Percentiles rank a stretch among this genome's conserved stretches.
These are phyloP conservation scores for Pseudogymnoascus sp. DNA, from an alignment of 2,329 filamentous ascomycete genomes.

Conservation along the genomic window DNA sequence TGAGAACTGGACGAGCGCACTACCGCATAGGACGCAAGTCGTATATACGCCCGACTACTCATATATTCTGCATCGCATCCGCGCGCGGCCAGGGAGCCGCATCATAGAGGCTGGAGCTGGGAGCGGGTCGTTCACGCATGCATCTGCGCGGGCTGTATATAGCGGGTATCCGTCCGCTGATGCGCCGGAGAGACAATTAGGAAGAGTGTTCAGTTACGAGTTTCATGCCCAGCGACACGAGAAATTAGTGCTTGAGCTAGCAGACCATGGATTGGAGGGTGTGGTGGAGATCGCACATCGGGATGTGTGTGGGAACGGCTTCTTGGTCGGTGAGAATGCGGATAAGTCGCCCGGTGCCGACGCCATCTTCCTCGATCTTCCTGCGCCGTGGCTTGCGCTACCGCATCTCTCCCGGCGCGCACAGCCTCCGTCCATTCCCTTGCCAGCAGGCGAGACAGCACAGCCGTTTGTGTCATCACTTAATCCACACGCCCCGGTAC, in stretches of 20 bases:
- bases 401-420: slow-evolving; percentile 59
- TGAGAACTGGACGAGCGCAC: slow-evolving; percentile 71
- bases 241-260: slow-evolving; percentile 61
- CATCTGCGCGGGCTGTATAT: slow-evolving; percentile 66
- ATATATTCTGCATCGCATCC: slow-evolving; percentile 69
- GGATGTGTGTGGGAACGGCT: slow-evolving; percentile 71
- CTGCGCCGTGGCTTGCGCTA: slow-evolving; percentile 72
- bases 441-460: slow-evolving; percentile 10
- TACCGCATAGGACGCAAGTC: slow-evolving; percentile 77
- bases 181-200: slow-evolving; percentile 37
- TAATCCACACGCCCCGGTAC: slow-evolving; percentile 60
- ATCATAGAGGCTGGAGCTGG: slow-evolving; percentile 77
- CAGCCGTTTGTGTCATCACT: slow-evolving; percentile 51
- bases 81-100: slow-evolving; percentile 61
- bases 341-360: slow-evolving; percentile 51
- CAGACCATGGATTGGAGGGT: slow-evolving; percentile 55
- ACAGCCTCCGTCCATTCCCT: slow-evolving; percentile 22
- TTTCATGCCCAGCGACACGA: slow-evolving; percentile 66
- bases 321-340: slow-evolving; percentile 43
- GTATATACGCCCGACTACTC: slow-evolving; percentile 84
- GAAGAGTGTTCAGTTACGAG: slow-evolving; percentile 75
- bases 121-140: slow-evolving; percentile 78
- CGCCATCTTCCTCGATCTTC: slow-evolving; percentile 70
- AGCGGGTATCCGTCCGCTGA: slow-evolving; percentile 51
- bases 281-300: slow-evolving; percentile 68